A percentile compares a stretch with the other conserved stretches of the same genome.
These are phyloP conservation scores for Hyaloscypha finlandica DNA, from an alignment of 495 filamentous ascomycete genomes.

Conservation along the genomic window DNA sequence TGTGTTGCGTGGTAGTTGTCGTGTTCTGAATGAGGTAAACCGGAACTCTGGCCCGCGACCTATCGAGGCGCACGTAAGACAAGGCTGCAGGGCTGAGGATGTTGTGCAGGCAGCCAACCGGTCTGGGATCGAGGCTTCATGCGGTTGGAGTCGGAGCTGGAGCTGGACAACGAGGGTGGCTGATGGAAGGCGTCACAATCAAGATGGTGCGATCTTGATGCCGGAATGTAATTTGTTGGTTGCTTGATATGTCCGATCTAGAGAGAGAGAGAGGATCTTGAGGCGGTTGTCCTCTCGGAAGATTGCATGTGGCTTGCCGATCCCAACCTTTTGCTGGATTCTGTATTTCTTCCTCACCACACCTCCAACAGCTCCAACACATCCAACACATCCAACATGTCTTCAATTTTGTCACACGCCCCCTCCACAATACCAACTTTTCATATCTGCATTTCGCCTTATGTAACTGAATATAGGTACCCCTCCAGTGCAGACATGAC, in stretches of 20 bases:
- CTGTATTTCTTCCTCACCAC: no score
- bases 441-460: background rate
- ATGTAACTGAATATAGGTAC: no score
- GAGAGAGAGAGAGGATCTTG: no score
- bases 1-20: background rate
- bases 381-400: no score
- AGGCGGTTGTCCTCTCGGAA: no score
- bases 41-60: background rate
- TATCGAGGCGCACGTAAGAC: background rate
- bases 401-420: background rate
- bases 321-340: no score
- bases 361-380: no score
- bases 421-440: background rate
- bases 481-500: background rate
- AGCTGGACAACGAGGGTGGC: background rate
- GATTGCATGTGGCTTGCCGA: no score
- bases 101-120: background rate
- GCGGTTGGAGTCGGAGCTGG: background rate
- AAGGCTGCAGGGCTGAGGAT: constrained; percentile 7
- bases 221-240: background rate
- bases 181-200: background rate
- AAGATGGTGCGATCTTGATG: no score
- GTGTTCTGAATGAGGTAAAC: background rate
- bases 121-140: background rate
- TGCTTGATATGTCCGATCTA: background rate